A percentile compares a stretch with the other conserved stretches of the same genome.
Evolutionary conservation across 768 basidiomycete genomes (phyloP).

Genomic region (Leccinum variicolor): DNA sequence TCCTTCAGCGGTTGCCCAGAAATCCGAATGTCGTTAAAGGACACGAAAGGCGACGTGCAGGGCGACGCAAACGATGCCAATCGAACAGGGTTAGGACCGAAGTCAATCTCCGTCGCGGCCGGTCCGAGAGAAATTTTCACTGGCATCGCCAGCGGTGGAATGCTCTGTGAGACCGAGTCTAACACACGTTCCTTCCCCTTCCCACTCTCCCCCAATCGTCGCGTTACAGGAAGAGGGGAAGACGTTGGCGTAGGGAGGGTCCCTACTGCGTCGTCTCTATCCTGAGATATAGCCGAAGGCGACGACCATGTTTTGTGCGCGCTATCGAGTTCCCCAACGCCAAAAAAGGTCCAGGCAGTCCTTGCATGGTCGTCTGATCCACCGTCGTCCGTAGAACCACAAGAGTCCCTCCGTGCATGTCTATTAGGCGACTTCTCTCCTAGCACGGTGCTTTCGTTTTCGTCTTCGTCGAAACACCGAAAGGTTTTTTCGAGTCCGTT

Average conservation of each 20-base stretch:
- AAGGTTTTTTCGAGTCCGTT: constrained; percentile 35
- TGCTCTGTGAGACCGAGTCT: not conserved
- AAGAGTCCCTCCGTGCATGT: constrained; percentile 37
- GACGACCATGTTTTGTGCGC: constrained; percentile 16
- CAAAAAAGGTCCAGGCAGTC: constrained; percentile 58
- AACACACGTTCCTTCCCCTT: constrained; percentile 7
- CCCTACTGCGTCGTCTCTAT: not conserved
- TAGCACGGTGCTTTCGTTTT: constrained; percentile 6
- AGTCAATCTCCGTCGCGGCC: constrained; percentile 1
- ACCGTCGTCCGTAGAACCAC: constrained; percentile 39
- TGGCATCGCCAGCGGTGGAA: not conserved
- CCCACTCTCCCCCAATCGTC: not conserved
- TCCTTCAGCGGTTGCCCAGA: not conserved
- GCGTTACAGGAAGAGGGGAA: constrained; percentile 13
- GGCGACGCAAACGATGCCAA: not conserved
- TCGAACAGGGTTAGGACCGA: not conserved
- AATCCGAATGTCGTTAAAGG: constrained; percentile 1
- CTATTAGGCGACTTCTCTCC: not conserved
- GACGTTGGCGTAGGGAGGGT: constrained; percentile 25
- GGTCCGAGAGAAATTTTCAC: not conserved
- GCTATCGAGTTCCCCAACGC: constrained; percentile 28
- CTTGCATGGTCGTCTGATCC: constrained; percentile 48
- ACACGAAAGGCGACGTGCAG: constrained; percentile 16
- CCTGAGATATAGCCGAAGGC: constrained; percentile 10
- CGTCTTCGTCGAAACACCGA: constrained; percentile 17